Percentiles rank a stretch among this genome's conserved stretches.
Conservation (phyloP, 2,329 filamentous ascomycete species). For the Chlorencoelia australis region DNA sequence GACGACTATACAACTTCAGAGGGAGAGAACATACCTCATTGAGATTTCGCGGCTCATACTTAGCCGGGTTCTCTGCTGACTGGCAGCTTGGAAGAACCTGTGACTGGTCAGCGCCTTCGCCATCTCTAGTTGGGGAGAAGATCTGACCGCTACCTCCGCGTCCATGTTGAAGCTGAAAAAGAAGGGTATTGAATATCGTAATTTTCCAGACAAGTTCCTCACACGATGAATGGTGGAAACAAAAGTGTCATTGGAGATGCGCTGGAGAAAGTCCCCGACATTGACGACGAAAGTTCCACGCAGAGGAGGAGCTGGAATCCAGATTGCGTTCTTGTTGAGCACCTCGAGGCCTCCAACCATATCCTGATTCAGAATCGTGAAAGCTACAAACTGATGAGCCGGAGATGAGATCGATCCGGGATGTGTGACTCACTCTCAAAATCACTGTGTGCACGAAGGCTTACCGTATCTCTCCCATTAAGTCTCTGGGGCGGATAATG, state of each 20-base stretch:
- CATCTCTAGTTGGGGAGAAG: too few relatives aligned
- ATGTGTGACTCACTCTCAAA: too few relatives aligned
- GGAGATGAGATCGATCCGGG: too few relatives aligned
- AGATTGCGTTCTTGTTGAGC: background rate
- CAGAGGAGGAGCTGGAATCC: background rate
- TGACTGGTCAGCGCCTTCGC: too few relatives aligned
- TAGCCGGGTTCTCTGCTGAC: too few relatives aligned
- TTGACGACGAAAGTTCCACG: background rate
- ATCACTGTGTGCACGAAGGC: background rate
- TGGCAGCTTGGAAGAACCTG: too few relatives aligned
- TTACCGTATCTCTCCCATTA: background rate
- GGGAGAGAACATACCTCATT: too few relatives aligned
- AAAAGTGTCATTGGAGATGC: slow-evolving; percentile 11
- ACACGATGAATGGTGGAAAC: slow-evolving; percentile 14
- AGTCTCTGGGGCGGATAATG: background rate
- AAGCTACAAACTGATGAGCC: too few relatives aligned
- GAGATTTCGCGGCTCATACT: too few relatives aligned
- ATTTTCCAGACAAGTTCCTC: slow-evolving; percentile 11
- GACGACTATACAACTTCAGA: too few relatives aligned
- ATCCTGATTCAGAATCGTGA: background rate
- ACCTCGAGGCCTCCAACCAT: background rate
- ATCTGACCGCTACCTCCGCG: background rate
- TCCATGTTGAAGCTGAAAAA: background rate
- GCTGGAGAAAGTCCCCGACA: slow-evolving; percentile 13
- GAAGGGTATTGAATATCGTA: background rate